Conservation (phyloP, 371 early-diverging fungal species). For the Rhizopus arrhizus region DNA sequence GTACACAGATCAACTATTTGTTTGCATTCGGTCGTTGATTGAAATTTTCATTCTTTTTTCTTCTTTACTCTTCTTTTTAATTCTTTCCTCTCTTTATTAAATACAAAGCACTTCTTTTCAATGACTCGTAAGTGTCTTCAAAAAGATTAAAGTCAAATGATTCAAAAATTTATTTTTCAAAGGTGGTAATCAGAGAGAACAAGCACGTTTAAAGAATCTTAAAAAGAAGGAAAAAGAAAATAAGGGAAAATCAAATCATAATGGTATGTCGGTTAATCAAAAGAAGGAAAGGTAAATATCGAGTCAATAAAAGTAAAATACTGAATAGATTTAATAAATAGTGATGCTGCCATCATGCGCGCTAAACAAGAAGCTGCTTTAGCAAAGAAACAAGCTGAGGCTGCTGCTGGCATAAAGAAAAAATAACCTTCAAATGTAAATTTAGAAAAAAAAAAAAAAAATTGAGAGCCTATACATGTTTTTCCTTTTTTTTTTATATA, state of each 20-base stretch:
- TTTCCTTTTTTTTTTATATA: no score
- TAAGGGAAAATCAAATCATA: conserved; percentile 44
- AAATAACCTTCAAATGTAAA: background rate
- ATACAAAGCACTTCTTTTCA: background rate
- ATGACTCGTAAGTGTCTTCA: background rate
- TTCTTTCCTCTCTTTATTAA: no score
- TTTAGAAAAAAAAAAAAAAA: no score
- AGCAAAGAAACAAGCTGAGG: conserved; percentile 39
- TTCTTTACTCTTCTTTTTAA: conserved; percentile 47
- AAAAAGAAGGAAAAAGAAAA: conserved; percentile 52
- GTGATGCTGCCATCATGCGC: conserved; percentile 65
- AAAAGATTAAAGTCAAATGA: background rate
- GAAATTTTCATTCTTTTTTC: no score
- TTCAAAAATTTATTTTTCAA: conserved; percentile 5
- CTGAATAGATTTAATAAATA: conserved; percentile 12
- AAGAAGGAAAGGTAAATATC: conserved; percentile 54
- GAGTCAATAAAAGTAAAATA: background rate
- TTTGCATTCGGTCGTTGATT: no score
- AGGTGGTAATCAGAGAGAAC: conserved; percentile 66
- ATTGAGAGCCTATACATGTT: no score
- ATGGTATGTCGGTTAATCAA: conserved; percentile 45
- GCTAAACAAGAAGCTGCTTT: conserved; percentile 57
- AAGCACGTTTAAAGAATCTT: conserved; percentile 55
- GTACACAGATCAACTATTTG: no score
- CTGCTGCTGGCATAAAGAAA: conserved; percentile 5